Evolutionary conservation across 371 early-diverging fungal genomes (phyloP), one percentile per base, ranked within the genome.

Genomic region (Mucor mucedo): DNA sequence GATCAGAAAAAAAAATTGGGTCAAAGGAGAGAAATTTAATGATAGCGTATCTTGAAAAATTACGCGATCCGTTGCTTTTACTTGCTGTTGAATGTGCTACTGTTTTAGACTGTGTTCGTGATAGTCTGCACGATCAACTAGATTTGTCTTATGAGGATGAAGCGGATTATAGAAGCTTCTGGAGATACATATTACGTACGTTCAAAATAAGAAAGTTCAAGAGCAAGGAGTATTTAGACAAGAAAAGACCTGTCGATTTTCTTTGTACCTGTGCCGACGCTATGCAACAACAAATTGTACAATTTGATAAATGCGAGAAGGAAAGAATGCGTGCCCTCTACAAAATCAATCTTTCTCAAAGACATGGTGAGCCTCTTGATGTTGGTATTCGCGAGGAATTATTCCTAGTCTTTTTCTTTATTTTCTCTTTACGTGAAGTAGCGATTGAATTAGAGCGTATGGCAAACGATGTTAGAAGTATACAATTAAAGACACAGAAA

Each of bases 371-470:
- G 14, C 61, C 66, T 0, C 55, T 83, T 40, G 80, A 84, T 57
- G 56, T 79, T 0, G 79, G 78, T 14, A 77, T 80, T 11, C 78
- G 83, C 5, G 84, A 85, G 52, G 85, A 85, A 29, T 47, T 84
- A 5, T 87, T 84, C 41, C 67, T 87, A 39, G 80, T 87, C 41
- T 87, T 87, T 60, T 87, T 84, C 60, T 87, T 87, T 33, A 66
- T 85, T 5, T 87, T 87, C 58, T 80, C 84, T 0, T 60, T 87
- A 45, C 82, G 85, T 5, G 84, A 87, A 54, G 78, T 80, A 10
- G 84, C 87, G 3, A 75, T 72, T 0, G 82, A 83, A 47, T 35
- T 85, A 38, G 58, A 78, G 39, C 69, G 65, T 1, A 69, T 85
- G 61, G 78, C 77, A 0, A 8, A 42, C 9, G 58, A 68, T 7